phyloP scores from a whole-genome alignment of 371 early-diverging fungal species.

The Ordospora pajunii region DNA sequence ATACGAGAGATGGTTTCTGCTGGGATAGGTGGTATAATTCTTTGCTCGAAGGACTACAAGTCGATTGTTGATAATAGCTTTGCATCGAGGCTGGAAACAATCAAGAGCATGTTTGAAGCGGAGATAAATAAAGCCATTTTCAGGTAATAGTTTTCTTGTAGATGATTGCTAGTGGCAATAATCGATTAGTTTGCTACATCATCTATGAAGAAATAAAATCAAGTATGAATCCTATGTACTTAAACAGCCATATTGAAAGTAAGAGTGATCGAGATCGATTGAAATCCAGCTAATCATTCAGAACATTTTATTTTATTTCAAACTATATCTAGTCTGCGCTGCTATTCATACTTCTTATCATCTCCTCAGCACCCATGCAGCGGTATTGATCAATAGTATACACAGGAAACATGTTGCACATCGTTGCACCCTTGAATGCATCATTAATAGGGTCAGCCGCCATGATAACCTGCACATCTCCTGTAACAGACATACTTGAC shows the following conservation, averaged over 20 bases:
- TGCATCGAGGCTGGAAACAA: conserved; percentile 44
- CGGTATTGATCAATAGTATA: conserved; percentile 47
- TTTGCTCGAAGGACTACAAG: conserved; percentile 42
- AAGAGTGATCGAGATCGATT: too few species aligned
- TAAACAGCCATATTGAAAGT: too few species aligned
- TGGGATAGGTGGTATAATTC: conserved; percentile 55
- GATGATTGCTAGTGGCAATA: not conserved
- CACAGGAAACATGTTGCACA: conserved; percentile 28
- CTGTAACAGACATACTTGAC: conserved; percentile 10
- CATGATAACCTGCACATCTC: conserved; percentile 22
- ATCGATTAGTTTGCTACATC: not conserved
- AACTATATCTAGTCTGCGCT: too few species aligned
- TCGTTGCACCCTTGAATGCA: conserved; percentile 47
- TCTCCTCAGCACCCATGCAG: conserved; percentile 13
- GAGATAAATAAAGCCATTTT: conserved; percentile 36
- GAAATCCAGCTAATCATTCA: too few species aligned
- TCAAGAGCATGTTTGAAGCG: conserved; percentile 30
- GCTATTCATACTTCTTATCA: not conserved
- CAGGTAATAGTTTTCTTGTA: not conserved
- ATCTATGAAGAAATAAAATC: too few species aligned
- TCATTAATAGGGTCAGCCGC: conserved; percentile 50
- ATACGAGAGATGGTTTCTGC: conserved; percentile 23
- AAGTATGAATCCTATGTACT: too few species aligned
- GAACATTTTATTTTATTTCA: too few species aligned
- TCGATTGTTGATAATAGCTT: conserved; percentile 56